Conservation (phyloP, 805 yeast species). For the Candida oleophila region DNA sequence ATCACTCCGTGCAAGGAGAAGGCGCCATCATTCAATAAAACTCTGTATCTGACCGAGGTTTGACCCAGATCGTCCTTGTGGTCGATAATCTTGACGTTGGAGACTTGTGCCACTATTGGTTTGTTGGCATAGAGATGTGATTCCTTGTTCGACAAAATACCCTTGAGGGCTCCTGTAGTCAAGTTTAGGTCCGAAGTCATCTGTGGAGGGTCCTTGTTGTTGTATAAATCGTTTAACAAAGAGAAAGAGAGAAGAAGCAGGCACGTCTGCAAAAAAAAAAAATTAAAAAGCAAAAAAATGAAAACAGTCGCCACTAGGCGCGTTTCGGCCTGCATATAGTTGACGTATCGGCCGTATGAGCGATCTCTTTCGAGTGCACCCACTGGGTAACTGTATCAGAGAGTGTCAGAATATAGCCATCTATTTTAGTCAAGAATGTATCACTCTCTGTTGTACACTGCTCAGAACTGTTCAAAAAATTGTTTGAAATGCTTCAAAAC, state of each 20-base stretch:
- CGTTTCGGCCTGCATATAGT: neutral
- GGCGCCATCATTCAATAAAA: conserved; percentile 38
- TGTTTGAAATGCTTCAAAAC: too few relatives aligned
- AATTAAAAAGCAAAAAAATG: neutral
- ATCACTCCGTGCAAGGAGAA: conserved; percentile 38
- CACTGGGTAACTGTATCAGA: too few relatives aligned
- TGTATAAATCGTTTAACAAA: too few relatives aligned
- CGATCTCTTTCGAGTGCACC: too few relatives aligned
- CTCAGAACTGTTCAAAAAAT: too few relatives aligned
- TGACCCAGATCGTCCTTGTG: conserved; percentile 21
- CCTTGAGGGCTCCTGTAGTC: conserved; percentile 23
- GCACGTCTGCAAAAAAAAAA: neutral
- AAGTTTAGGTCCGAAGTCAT: conserved; percentile 16
- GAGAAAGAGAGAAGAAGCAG: neutral
- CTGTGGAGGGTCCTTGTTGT: neutral
- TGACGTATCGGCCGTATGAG: neutral
- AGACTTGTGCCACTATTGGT: conserved; percentile 34
- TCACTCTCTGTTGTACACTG: too few relatives aligned
- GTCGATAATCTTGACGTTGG: conserved; percentile 31
- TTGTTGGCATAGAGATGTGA: conserved; percentile 22
- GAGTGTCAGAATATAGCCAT: too few relatives aligned
- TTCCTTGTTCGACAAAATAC: conserved; percentile 20
- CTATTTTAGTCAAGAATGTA: too few relatives aligned
- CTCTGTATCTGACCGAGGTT: conserved; percentile 26
- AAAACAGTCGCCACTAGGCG: conserved; percentile 1